These are phyloP conservation scores for Russula vinacea DNA, from an alignment of 768 basidiomycete genomes.

Conservation along the genomic window DNA sequence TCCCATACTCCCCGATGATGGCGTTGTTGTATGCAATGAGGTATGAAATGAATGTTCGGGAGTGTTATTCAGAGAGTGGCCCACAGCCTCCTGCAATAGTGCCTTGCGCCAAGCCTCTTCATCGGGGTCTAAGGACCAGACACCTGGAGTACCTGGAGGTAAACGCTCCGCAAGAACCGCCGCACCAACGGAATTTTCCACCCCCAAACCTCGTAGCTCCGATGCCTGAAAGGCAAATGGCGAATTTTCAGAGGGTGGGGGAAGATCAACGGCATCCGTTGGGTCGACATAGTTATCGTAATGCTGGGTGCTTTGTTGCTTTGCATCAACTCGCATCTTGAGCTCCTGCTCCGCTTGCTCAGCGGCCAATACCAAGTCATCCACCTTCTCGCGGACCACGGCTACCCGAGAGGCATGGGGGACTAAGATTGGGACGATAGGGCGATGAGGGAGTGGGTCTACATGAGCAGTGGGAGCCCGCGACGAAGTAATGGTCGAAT, in stretches of 20 bases:
- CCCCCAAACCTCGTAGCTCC: conserved; percentile 66
- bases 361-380: conserved; percentile 64
- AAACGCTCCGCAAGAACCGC: conserved; percentile 70
- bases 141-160: conserved; percentile 61
- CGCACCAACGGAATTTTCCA: conserved; percentile 71
- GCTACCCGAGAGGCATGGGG: conserved; percentile 50
- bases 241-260: conserved; percentile 63
- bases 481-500: conserved; percentile 27
- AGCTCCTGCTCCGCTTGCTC: conserved; percentile 74
- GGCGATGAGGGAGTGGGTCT: conserved; percentile 27
- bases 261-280: conserved; percentile 78
- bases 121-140: conserved; percentile 50
- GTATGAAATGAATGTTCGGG: conserved; percentile 46
- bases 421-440: conserved; percentile 25
- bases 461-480: conserved; percentile 29
- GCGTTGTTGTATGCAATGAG: conserved; percentile 19
- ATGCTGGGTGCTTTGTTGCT: conserved; percentile 44
- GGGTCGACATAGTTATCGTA: conserved; percentile 71
- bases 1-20: conserved; percentile 34
- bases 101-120: conserved; percentile 76
- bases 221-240: conserved; percentile 76
- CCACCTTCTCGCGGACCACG: conserved; percentile 80
- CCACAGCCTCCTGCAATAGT: conserved; percentile 72
- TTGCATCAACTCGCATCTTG: conserved; percentile 49
- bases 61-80: conserved; percentile 64